These are phyloP conservation scores for Colletotrichum musicola DNA, from an alignment of 2,329 filamentous ascomycete species.

Conservation along the genomic window DNA sequence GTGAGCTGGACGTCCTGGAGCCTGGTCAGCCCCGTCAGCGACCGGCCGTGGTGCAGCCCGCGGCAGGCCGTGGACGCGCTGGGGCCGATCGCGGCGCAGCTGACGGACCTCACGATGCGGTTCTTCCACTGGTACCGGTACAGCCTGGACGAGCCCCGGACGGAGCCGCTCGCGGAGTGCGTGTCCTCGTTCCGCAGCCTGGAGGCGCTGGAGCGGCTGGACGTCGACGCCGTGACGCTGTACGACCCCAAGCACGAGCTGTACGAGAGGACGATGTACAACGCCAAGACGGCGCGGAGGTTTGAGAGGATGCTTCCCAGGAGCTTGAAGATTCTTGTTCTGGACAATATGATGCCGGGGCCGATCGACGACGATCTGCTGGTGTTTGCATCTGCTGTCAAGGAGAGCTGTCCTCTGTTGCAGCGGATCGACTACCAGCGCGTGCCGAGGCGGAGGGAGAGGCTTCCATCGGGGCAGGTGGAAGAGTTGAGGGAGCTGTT, in stretches of 20 bases:
- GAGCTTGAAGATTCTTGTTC: not conserved
- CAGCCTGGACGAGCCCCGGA: not conserved
- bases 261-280: not conserved
- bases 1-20: not conserved
- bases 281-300: not conserved
- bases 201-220: not conserved
- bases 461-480: not conserved
- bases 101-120: not conserved
- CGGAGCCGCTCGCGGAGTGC: not conserved
- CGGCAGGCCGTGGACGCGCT: conserved; percentile 4
- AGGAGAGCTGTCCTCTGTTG: not conserved
- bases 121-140: not conserved
- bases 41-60: not conserved
- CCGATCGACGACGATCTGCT: not conserved
- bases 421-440: not conserved
- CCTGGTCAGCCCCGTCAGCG: not conserved
- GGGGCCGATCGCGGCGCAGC: not conserved
- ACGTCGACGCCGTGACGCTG: not conserved
- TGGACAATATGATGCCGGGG: not conserved
- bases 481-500: not conserved
- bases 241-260: not conserved
- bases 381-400: not conserved
- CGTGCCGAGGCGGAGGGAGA: accelerated
- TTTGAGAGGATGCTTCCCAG: not conserved
- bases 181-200: not conserved